These are phyloP conservation scores for Aureobasidium melanogenum DNA, from an alignment of 2,329 filamentous ascomycete genomes.

Conservation along the genomic window DNA sequence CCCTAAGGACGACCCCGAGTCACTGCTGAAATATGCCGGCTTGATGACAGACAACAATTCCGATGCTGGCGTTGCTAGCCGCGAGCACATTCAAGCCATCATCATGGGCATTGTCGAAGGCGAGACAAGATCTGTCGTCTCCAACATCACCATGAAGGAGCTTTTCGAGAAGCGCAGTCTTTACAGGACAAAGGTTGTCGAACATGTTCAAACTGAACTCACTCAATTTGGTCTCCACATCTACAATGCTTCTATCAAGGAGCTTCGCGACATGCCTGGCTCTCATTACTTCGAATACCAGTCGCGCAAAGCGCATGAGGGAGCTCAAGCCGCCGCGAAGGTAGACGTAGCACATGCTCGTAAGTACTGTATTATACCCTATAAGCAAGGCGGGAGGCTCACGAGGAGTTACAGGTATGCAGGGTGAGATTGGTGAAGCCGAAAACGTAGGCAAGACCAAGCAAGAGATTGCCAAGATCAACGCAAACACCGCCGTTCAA, in stretches of 20 bases:
- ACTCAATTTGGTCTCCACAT: conserved; percentile 64
- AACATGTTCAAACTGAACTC: conserved; percentile 66
- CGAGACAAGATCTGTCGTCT: conserved; percentile 74
- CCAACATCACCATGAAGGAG: conserved; percentile 87
- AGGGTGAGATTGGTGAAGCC: conserved; percentile 67
- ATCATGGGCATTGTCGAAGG: conserved; percentile 87
- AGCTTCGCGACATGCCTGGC: conserved; percentile 72
- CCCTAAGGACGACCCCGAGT: conserved; percentile 60
- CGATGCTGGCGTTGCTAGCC: conserved; percentile 28
- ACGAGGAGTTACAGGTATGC: conserved; percentile 28
- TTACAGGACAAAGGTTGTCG: conserved; percentile 60
- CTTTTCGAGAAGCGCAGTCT: conserved; percentile 70
- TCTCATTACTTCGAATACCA: conserved; percentile 79
- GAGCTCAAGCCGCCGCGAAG: conserved; percentile 42
- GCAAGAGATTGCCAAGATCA: conserved; percentile 79
- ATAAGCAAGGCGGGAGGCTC: neutral
- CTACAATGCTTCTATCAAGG: conserved; percentile 73
- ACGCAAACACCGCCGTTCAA: conserved; percentile 73
- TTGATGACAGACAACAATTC: conserved; percentile 15
- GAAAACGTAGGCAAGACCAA: conserved; percentile 72
- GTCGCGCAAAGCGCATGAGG: conserved; percentile 75
- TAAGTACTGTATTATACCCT: neutral
- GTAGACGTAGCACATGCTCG: conserved; percentile 50
- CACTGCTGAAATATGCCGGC: conserved; percentile 68
- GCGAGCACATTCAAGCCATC: conserved; percentile 70